Evolutionary conservation across 305 asterid genomes (phyloP), one percentile per base, ranked within the genome.

Genomic region (Fraxinus sp.): DNA sequence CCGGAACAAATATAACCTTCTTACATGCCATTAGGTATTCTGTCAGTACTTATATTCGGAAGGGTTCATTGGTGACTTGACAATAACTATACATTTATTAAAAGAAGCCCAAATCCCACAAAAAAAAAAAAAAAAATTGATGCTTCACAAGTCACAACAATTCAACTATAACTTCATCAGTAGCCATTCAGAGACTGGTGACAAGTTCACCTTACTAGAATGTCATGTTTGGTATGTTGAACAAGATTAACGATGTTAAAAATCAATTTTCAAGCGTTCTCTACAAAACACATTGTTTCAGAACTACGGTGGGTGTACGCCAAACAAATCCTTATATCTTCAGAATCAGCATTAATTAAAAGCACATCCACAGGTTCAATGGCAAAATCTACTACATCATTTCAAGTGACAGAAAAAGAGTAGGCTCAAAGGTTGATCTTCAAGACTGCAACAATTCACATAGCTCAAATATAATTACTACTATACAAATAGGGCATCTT

Each of bases 401-500:
- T 16, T n/a, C 24, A 52, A 16, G 24, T 16, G 64, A 52, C 24
- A 16, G 64, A 1, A n/a, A 52, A 16, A 52, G 9, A 13, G 20
- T 49, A 13, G 6, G 59, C 59, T 49, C 7, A 49, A 49, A 49
- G 18, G 20, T 49, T 49, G 59, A 49, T 49, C 59, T 3, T 43
- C 52, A 41, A 41, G 52, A 9, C 52, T 41, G 0, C 35, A 24
- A 73, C 26, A 32, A 36, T 71, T 82, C 81, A 80, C 83, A 33
- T 22, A 32, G 72, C 46, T 75, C 71, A 77, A 79, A 46, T 81
- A 64, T 64, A 64, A 28, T 24, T 22, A 24, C 73, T 22, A 7
- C 18, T 75, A 85, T 68, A 79, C 78, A 80, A 70, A 70, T 30
- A 13, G 66, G 16, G 52, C 49, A 77, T 70, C 20, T 76, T 20